These are phyloP conservation scores for Leptodermis oblonga DNA, from an alignment of 257 asterid genomes.

Conservation along the genomic window DNA sequence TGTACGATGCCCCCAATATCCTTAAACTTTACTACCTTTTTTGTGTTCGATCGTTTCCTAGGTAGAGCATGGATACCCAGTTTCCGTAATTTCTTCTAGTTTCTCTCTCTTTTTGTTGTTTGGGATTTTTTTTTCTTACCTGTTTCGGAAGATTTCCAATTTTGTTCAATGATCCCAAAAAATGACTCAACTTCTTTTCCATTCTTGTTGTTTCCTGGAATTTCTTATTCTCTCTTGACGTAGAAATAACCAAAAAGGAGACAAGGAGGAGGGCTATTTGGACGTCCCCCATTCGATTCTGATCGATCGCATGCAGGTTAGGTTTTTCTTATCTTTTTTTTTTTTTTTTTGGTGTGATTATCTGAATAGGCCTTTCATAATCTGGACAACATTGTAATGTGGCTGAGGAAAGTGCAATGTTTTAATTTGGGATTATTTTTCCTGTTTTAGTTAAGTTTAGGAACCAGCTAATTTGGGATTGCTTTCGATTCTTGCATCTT, in stretches of 20 bases:
- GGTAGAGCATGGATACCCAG: neutral
- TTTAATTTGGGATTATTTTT: neutral
- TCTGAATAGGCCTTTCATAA: neutral
- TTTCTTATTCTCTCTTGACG: slow-evolving; percentile 8
- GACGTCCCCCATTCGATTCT: neutral
- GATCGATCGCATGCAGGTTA: slow-evolving; percentile 5
- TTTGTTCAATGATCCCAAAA: slow-evolving; percentile 1
- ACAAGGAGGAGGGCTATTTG: neutral
- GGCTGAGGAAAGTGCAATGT: neutral
- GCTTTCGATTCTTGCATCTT: neutral
- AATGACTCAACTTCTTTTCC: neutral
- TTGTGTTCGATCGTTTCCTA: neutral
- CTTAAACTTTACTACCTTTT: too few species aligned
- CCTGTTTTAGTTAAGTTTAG: neutral
- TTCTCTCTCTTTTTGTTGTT: neutral
- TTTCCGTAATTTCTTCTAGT: neutral
- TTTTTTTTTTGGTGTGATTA: neutral
- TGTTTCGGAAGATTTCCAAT: slow-evolving; percentile 1
- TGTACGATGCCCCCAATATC: neutral
- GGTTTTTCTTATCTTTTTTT: neutral
- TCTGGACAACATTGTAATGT: neutral
- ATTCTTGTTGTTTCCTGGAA: slow-evolving; percentile 5
- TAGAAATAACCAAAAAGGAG: neutral
- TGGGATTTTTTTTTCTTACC: neutral
- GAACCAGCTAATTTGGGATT: neutral